These are phyloP conservation scores for Leccinum broughii DNA, from an alignment of 768 basidiomycete genomes.

Conservation along the genomic window DNA sequence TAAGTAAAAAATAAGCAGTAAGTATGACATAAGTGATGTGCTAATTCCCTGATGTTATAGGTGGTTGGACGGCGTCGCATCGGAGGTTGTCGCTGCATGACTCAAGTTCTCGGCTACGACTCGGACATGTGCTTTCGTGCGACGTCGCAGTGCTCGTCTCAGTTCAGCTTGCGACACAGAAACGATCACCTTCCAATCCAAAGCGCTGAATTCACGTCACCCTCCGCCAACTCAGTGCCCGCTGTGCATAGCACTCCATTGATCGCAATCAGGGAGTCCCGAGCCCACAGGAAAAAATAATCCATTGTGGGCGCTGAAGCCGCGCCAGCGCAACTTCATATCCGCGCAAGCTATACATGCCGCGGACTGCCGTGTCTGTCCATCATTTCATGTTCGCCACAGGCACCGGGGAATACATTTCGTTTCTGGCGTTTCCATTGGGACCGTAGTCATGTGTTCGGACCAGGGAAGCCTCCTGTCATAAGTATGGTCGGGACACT, in stretches of 20 bases:
- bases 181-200: neutral
- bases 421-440: constrained; percentile 26
- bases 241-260: constrained; percentile 10
- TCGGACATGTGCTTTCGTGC: neutral
- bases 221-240: neutral
- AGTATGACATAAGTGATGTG: too few species aligned
- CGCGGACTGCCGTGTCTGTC: constrained; percentile 27
- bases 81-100: neutral
- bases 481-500: neutral
- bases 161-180: neutral
- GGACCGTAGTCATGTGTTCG: constrained; percentile 21
- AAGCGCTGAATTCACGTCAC: neutral
- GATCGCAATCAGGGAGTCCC: constrained; percentile 6
- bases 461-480: neutral
- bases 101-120: neutral
- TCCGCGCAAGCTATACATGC: constrained; percentile 29
- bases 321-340: constrained; percentile 27
- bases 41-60: too few species aligned
- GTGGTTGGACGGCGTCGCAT: neutral
- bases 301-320: constrained; percentile 14
- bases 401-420: constrained; percentile 30
- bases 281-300: constrained; percentile 5
- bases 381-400: constrained; percentile 29
- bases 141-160: neutral
- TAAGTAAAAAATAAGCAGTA: too few species aligned